Evolutionary conservation across 2,329 filamentous ascomycete species (phyloP), one percentile per base, ranked within the genome.

Genomic region (Nothophaeocryptopus gaeumannii): DNA sequence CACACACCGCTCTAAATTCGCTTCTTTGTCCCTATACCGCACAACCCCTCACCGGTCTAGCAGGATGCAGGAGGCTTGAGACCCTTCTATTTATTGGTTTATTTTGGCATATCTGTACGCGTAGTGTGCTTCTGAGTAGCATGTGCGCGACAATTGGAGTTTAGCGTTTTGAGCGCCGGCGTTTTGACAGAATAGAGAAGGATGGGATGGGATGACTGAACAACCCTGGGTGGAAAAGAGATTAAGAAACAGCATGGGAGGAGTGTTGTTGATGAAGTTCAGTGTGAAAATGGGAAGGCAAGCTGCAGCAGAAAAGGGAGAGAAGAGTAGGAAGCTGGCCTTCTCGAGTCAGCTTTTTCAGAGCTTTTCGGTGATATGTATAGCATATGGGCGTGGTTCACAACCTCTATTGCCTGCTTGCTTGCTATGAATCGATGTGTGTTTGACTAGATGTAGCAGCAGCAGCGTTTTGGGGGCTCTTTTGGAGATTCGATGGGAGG

Each of bases 21-120:
- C 50, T 53, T 53, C 50, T 53, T 49, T 41, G 33, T 53, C 49
- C 41, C 47, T 39, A 48, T 48, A 43, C 39, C 39, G 14, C 46
- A 20, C 20, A 26, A 26, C 20, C 20, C 20, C 20, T 26, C 20
- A 26, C 20, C 20, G 20, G 20, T 7, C 20, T 26, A 3, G 20
- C 20, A 26, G 20, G 20, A 26, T 26, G 20, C 20, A 26, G 20
- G 20, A 26, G 20, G 20, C 37, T 42, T 41, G 8, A 32, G 32
- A 14, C 39, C 16, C 38, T 48, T 38, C 37, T 34, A 33, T 39
- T 37, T 43, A 32, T 43, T 41, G 16, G 12, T 40, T 40, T 13
- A 32, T 43, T 20, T 4, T 30, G 15, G 33, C 32, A 29, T 26
- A 9, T 31, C 26, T 50, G 47, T 50, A 50, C 40, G 47, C 47